A percentile compares a stretch with the other conserved stretches of the same genome.
phyloP scores from a whole-genome alignment of 352 stramenopile species.

The Phytophthora pisi region DNA sequence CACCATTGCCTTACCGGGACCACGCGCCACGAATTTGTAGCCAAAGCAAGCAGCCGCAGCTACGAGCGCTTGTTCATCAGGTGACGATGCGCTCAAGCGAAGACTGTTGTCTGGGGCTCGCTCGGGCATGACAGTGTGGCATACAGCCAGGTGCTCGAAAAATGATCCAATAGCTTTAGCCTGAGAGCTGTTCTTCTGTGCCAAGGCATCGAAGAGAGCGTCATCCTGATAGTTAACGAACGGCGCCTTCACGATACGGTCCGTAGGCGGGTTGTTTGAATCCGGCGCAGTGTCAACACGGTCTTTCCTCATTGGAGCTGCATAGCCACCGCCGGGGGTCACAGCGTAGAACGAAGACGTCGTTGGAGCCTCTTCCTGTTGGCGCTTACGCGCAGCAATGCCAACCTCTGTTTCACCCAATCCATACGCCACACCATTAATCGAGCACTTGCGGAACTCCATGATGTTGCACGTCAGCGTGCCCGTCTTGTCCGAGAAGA shows the following conservation, averaged over 20 bases:
- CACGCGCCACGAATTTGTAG: slow-evolving; percentile 77
- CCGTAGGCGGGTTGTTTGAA: slow-evolving; percentile 33
- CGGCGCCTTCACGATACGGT: slow-evolving; percentile 71
- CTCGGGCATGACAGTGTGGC: slow-evolving; percentile 98
- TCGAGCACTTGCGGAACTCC: slow-evolving; percentile 97
- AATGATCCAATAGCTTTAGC: slow-evolving; percentile 67
- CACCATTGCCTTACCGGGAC: slow-evolving; percentile 75
- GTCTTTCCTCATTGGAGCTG: slow-evolving; percentile 43
- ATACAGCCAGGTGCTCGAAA: slow-evolving; percentile 90
- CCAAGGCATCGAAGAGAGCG: slow-evolving; percentile 64
- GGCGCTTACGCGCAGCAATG: slow-evolving; percentile 68
- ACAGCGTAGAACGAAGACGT: slow-evolving; percentile 43
- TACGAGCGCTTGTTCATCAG: slow-evolving; percentile 91
- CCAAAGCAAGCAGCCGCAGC: slow-evolving; percentile 83
- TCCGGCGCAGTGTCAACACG: slow-evolving; percentile 31
- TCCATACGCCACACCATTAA: slow-evolving; percentile 94
- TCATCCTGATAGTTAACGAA: slow-evolving; percentile 92
- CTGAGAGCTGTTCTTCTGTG: slow-evolving; percentile 47
- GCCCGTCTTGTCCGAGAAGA: slow-evolving; percentile 96
- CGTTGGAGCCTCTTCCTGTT: slow-evolving; percentile 46
- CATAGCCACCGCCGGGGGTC: slow-evolving; percentile 25
- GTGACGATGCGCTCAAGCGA: slow-evolving; percentile 91
- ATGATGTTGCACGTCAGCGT: slow-evolving; percentile 97
- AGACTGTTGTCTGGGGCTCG: slow-evolving; percentile 86
- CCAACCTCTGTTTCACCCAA: slow-evolving; percentile 88